Percentiles rank a stretch among this genome's conserved stretches.
Conservation (phyloP, 208 protist genomes). For the Phytomonas francai region DNA sequence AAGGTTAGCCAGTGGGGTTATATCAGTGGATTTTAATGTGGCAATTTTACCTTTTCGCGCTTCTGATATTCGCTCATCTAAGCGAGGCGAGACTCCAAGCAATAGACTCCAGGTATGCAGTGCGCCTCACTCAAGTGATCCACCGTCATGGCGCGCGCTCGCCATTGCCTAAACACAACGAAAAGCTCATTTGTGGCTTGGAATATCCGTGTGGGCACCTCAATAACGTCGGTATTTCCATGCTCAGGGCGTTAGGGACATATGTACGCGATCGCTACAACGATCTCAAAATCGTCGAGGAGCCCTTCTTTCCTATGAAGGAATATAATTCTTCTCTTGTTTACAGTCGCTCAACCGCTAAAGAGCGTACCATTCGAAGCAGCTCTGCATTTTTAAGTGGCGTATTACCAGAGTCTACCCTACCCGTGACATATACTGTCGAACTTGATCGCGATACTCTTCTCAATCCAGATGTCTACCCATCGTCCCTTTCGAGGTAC, state of each 20-base stretch:
- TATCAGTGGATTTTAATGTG: neutral
- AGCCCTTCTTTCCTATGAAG: constrained; percentile 25
- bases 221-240: constrained; percentile 24
- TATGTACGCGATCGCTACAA: constrained; percentile 38
- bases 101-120: constrained; percentile 14
- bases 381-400: constrained; percentile 36
- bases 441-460: constrained; percentile 35
- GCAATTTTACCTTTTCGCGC: neutral
- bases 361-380: constrained; percentile 50
- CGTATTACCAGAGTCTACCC: constrained; percentile 36
- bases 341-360: constrained; percentile 43
- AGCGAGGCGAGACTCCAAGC: neutral
- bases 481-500: constrained; percentile 18
- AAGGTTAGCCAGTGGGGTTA: neutral
- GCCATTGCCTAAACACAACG: constrained; percentile 20
- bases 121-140: constrained; percentile 34
- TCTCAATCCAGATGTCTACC: constrained; percentile 26
- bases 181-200: constrained; percentile 22
- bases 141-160: constrained; percentile 39
- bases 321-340: constrained; percentile 39
- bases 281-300: constrained; percentile 23
- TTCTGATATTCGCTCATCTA: neutral
- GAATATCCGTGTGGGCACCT: constrained; percentile 35
- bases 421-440: constrained; percentile 32
- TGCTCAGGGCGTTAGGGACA: constrained; percentile 25